A percentile compares a stretch with the other conserved stretches of the same genome.
phyloP scores from a whole-genome alignment of 306 rosid species.

The Glycine tomentella region DNA sequence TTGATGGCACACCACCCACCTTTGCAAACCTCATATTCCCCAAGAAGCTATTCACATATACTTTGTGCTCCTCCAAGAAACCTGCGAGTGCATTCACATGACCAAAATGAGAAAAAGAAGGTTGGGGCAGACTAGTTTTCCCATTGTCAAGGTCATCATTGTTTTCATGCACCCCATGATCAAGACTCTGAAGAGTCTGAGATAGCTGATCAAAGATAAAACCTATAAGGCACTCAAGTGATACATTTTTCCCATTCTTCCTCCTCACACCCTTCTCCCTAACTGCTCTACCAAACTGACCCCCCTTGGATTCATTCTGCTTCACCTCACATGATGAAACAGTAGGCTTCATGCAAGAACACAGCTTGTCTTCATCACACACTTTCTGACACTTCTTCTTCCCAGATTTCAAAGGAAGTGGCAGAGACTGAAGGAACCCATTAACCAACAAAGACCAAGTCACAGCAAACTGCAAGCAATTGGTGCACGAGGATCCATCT shows the following conservation, averaged over 20 bases:
- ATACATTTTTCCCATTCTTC: constrained; percentile 65
- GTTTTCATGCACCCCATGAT: constrained; percentile 57
- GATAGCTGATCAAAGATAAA: constrained; percentile 74
- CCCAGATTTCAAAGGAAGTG: constrained; percentile 76
- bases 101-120: constrained; percentile 55
- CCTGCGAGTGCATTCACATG: constrained; percentile 63
- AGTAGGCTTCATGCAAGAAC: constrained; percentile 61
- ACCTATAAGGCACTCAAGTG: constrained; percentile 78
- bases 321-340: constrained; percentile 66
- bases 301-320: constrained; percentile 61
- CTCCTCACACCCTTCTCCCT: constrained; percentile 50
- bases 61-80: constrained; percentile 73
- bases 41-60: constrained; percentile 77
- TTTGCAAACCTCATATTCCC: constrained; percentile 93
- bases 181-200: constrained; percentile 71
- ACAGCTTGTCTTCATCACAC: constrained; percentile 59
- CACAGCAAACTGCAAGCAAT: constrained; percentile 86
- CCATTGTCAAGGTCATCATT: constrained; percentile 40
- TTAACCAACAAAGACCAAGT: constrained; percentile 80
- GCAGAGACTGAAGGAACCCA: constrained; percentile 81
- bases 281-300: constrained; percentile 27
- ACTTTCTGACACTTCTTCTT: constrained; percentile 74
- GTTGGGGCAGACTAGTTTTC: constrained; percentile 43
- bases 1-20: constrained; percentile 87
- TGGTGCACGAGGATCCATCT: constrained; percentile 70